Evolutionary conservation across 179 eudicot species (phyloP), one percentile per base, ranked within the genome.

Genomic region (Nepenthes alata): DNA sequence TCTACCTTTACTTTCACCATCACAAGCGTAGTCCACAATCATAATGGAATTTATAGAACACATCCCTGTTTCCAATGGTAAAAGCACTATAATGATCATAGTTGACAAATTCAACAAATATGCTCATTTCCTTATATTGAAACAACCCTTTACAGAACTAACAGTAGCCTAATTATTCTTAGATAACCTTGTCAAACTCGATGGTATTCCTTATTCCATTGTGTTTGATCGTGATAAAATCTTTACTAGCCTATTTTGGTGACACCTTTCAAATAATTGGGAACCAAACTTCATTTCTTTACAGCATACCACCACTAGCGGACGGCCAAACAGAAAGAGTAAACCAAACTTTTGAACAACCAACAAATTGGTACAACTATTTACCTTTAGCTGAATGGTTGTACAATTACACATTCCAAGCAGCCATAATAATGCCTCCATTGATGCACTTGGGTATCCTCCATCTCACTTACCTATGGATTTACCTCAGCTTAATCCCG

Each of bases 1-100:
- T 4, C 67, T 37, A 39, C 67, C 59, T 11, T 38, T 63, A 8
- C 59, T 38, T 11, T 10, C 11, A 6, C 53, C 53, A 50, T 11
- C 6, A 6, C 3, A 35, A 47, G 61, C 47, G 2, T 44, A 59
- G 61, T 37, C 56, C 4, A 38, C 53, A 5, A 38, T 64, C 15
- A 7, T 47, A 0, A 65, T 55, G 61, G 68, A 65, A 4, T 65
- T 65, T 15, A n/a, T 56, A 12, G 55, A 65, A 13, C 54, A 53
- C 2, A 9, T 65, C 3, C 47, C 55, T 2, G 9, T 14, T 16
- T 56, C 47, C 4, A 8, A 55, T 34, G 54, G 55, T 25, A 16
- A 35, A 2, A 10, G 7, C 35, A 2, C 13, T 8, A 65, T 56
- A 6, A 4, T 57, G 8, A 34, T 65, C 8, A 54, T 65, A 2